phyloP scores from a whole-genome alignment of 768 basidiomycete genomes.

The Kwoniella bestiolae region DNA sequence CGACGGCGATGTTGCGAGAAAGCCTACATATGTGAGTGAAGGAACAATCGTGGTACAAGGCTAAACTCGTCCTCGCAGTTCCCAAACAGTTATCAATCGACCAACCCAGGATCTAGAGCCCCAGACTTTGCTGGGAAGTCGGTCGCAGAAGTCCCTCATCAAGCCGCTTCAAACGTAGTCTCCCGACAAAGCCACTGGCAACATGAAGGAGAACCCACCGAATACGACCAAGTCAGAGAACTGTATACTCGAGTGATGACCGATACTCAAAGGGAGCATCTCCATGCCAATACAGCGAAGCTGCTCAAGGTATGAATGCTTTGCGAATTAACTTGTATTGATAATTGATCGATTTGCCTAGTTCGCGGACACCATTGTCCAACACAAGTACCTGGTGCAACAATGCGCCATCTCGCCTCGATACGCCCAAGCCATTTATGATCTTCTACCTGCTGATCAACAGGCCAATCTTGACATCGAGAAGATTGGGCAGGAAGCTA shows the following conservation, averaged over 20 bases:
- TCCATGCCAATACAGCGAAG: constrained; percentile 53
- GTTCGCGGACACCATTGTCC: constrained; percentile 53
- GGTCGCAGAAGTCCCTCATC: constrained; percentile 42
- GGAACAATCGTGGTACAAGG: neutral
- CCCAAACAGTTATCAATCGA: constrained; percentile 43
- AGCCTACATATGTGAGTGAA: constrained; percentile 41
- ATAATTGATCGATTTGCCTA: constrained; percentile 17
- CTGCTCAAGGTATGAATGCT: constrained; percentile 37
- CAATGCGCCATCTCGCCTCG: constrained; percentile 46
- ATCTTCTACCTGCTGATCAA: constrained; percentile 43
- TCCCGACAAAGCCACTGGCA: constrained; percentile 48
- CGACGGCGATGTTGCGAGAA: constrained; percentile 45
- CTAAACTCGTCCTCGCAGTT: constrained; percentile 8
- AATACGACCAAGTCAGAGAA: constrained; percentile 54
- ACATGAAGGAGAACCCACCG: constrained; percentile 51
- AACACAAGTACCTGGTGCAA: constrained; percentile 52
- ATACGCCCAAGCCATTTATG: constrained; percentile 51
- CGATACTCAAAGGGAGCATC: constrained; percentile 43
- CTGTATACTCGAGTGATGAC: constrained; percentile 53
- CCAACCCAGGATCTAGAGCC: constrained; percentile 28
- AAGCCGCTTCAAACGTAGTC: constrained; percentile 48
- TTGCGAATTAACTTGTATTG: neutral
- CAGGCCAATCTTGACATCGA: constrained; percentile 38
- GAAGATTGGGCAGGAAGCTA: constrained; percentile 36
- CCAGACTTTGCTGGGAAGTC: constrained; percentile 39